These are phyloP conservation scores for Trichoderma guizhouense DNA, from an alignment of 2,329 filamentous ascomycete species.

Conservation along the genomic window DNA sequence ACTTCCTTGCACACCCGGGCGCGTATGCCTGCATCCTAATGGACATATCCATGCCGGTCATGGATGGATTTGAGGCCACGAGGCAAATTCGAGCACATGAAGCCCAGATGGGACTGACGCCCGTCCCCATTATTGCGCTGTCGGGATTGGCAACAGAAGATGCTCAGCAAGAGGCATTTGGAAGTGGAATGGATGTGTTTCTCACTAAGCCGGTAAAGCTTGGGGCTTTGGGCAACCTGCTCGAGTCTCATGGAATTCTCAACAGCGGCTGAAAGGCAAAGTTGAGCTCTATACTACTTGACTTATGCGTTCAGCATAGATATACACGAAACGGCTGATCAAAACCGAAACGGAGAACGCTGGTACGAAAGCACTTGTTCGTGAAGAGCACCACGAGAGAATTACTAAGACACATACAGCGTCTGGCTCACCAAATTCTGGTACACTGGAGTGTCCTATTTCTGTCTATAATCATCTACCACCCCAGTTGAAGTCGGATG, in stretches of 20 bases:
- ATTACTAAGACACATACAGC: not conserved
- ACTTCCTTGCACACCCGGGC: slow-evolving; percentile 19
- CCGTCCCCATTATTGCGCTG: slow-evolving; percentile 47
- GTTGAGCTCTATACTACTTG: not conserved
- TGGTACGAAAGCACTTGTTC: not conserved
- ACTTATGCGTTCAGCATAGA: not conserved
- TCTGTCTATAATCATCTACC: not conserved
- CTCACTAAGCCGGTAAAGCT: slow-evolving; percentile 50
- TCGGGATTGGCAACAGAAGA: slow-evolving; percentile 47
- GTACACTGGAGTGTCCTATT: not conserved
- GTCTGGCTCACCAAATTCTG: not conserved
- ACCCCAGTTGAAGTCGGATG: not conserved
- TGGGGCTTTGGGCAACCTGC: slow-evolving; percentile 30
- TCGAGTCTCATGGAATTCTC: slow-evolving; percentile 12
- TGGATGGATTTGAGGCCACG: slow-evolving; percentile 48
- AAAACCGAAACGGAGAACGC: not conserved
- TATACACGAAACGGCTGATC: not conserved
- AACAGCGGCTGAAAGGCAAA: not conserved
- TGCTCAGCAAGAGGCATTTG: slow-evolving; percentile 49
- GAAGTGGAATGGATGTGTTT: slow-evolving; percentile 49
- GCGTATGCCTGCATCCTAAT: slow-evolving; percentile 31
- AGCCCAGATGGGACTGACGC: slow-evolving; percentile 32
- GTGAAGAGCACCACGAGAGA: not conserved
- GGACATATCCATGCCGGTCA: slow-evolving; percentile 54
- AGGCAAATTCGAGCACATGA: slow-evolving; percentile 46